Conservation (phyloP, 1,139 yeast genomes). For the Kodamaea arcana region DNA sequence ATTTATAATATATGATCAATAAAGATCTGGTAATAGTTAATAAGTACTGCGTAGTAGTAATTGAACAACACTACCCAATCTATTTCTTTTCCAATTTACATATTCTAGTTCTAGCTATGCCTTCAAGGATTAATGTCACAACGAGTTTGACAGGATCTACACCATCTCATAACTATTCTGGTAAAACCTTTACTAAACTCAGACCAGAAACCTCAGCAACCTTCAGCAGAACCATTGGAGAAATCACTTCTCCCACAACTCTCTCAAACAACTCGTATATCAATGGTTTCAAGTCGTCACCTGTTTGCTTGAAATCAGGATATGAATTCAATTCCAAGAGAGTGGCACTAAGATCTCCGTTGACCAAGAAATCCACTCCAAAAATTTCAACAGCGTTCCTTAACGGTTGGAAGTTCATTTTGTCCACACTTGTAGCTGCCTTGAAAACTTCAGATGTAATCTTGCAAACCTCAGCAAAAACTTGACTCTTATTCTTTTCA, state of each 20-base stretch:
- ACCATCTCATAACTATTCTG: too few species aligned
- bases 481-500: slow-evolving; percentile 26
- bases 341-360: slow-evolving; percentile 48
- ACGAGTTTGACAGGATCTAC: too few species aligned
- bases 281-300: slow-evolving; percentile 61
- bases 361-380: slow-evolving; percentile 84
- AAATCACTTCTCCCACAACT: slow-evolving; percentile 26
- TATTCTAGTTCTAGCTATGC: too few species aligned
- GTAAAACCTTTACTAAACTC: slow-evolving; percentile 8
- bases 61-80: too few species aligned
- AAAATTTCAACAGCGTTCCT: slow-evolving; percentile 78
- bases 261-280: slow-evolving; percentile 58
- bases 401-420: slow-evolving; percentile 85
- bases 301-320: slow-evolving; percentile 97
- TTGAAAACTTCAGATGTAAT: slow-evolving; percentile 69
- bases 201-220: slow-evolving; percentile 1
- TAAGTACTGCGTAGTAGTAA: too few species aligned
- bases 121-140: too few species aligned
- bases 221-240: slow-evolving; percentile 8
- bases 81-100: too few species aligned
- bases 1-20: too few species aligned
- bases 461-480: slow-evolving; percentile 54
- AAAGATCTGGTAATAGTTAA: too few species aligned
- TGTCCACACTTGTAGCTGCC: slow-evolving; percentile 79
- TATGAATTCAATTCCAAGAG: slow-evolving; percentile 86